phyloP scores from a whole-genome alignment of 306 rosid genomes.

The Urtica urens region DNA sequence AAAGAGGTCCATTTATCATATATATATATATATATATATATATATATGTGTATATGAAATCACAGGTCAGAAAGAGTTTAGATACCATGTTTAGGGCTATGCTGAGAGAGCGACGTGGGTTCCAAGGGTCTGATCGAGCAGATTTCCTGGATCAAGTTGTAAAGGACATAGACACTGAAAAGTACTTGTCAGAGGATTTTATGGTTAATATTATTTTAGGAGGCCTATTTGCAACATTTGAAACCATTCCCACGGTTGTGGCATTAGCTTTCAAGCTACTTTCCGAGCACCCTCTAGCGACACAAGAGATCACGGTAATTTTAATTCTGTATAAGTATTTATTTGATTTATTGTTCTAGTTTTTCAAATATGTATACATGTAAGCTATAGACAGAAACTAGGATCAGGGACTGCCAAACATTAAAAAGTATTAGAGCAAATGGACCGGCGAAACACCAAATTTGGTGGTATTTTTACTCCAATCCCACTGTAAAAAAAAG shows the following conservation, averaged over 20 bases:
- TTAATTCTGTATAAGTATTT: no score
- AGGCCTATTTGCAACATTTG: constrained; percentile 20
- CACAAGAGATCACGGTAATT: constrained; percentile 16
- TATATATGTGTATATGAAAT: not conserved
- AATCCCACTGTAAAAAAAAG: no score
- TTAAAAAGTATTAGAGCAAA: no score
- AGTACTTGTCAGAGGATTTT: constrained; percentile 22
- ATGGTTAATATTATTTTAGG: constrained; percentile 14
- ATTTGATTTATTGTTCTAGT: no score
- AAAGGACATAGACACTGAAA: constrained; percentile 21
- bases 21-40: no score
- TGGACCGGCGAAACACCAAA: no score
- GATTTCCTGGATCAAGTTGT: constrained; percentile 28
- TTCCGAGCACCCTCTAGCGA: constrained; percentile 19
- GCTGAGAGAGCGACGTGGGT: constrained; percentile 20
- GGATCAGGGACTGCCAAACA: no score
- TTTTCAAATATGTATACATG: no score
- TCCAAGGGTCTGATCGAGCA: constrained; percentile 3
- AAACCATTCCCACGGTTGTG: constrained; percentile 14
- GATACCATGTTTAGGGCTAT: constrained; percentile 15
- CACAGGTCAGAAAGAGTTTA: constrained; percentile 21
- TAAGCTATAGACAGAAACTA: no score
- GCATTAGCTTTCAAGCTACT: constrained; percentile 21
- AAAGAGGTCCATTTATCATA: no score
- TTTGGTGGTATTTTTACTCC: no score